Evolutionary conservation across 2,329 filamentous ascomycete species (phyloP).

Genomic region (Hyphodiscus sp.): DNA sequence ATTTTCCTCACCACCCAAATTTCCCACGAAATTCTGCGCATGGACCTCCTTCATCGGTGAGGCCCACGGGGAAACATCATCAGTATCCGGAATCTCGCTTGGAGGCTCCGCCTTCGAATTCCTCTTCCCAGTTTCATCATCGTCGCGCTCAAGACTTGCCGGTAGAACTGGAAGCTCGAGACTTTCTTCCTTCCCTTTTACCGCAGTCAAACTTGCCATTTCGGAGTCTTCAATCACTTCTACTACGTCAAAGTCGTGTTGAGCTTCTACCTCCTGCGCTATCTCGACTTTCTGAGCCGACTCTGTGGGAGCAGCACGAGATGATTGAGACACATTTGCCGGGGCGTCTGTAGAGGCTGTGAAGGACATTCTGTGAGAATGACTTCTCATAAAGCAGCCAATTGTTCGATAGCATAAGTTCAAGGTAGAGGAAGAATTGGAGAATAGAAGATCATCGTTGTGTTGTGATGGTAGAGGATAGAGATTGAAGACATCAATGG

Average conservation of each 20-base stretch:
- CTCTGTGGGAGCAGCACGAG: background rate
- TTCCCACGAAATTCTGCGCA: background rate
- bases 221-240: no score
- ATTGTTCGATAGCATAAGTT: background rate
- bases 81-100: background rate
- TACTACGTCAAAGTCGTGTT: no score
- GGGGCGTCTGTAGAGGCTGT: background rate
- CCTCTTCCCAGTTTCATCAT: background rate
- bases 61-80: background rate
- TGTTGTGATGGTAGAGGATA: background rate
- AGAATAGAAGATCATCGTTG: background rate
- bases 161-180: no score
- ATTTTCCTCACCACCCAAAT: background rate
- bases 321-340: background rate
- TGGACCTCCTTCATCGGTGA: background rate
- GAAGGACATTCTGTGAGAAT: background rate
- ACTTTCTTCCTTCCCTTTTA: no score
- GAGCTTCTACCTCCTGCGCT: no score
- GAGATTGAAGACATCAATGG: background rate
- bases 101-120: no score
- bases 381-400: background rate
- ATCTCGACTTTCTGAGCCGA: no score
- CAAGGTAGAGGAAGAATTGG: background rate
- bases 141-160: no score
- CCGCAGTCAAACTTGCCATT: no score